Conservation (phyloP, 2,329 filamentous ascomycete genomes). For the Ophiostoma pallidulum region DNA sequence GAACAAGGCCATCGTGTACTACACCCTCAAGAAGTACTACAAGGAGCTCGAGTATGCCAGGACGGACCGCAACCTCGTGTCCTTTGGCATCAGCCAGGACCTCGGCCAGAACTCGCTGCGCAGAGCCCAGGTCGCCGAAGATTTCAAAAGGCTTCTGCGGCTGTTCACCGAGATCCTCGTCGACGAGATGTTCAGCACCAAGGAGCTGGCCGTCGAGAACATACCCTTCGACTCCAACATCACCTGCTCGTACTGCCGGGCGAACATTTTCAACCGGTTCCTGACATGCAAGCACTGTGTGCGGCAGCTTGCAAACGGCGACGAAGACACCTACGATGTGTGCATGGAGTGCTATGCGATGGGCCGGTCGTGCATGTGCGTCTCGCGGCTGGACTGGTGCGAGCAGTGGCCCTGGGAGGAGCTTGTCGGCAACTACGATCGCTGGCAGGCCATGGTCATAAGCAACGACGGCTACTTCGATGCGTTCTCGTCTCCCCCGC, state of each 20-base stretch:
- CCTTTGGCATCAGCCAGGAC: conserved; percentile 39
- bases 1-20: conserved; percentile 93
- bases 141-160: conserved; percentile 72
- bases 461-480: conserved; percentile 60
- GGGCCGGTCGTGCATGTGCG: conserved; percentile 84
- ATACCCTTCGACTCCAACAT: conserved; percentile 82
- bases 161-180: conserved; percentile 72
- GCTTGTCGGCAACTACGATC: conserved; percentile 67
- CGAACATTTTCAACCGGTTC: conserved; percentile 96
- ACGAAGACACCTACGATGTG: conserved; percentile 83
- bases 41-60: conserved; percentile 50
- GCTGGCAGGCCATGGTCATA: conserved; percentile 72
- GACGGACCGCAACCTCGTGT: conserved; percentile 32
- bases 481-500: conserved; percentile 55
- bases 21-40: conserved; percentile 71
- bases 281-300: conserved; percentile 83
- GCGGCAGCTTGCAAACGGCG: conserved; percentile 52
- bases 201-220: conserved; percentile 63
- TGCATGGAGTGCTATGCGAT: conserved; percentile 99
- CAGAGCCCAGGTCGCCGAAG: conserved; percentile 62
- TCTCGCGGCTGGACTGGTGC: conserved; percentile 79
- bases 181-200: conserved; percentile 73
- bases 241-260: conserved; percentile 89
- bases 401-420: conserved; percentile 87
- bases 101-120: conserved; percentile 30